Percentiles rank a stretch among this genome's conserved stretches.
phyloP scores from a whole-genome alignment of 2,329 filamentous ascomycete genomes.

The Fusarium sp. region DNA sequence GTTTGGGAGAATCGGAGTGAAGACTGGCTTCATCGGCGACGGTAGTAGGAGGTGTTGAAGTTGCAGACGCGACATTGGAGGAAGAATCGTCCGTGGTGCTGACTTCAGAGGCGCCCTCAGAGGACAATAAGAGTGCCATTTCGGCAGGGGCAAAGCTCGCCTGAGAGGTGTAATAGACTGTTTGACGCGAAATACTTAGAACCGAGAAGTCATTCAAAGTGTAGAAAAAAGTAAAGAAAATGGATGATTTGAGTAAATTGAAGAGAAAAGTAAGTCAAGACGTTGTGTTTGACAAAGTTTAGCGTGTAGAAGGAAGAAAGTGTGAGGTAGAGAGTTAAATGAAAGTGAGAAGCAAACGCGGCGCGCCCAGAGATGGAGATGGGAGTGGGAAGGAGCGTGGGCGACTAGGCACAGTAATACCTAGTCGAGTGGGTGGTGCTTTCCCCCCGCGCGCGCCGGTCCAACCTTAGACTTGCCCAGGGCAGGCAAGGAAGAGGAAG shows the following conservation, averaged over 20 bases:
- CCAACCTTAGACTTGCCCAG: conserved; percentile 29
- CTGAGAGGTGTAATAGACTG: conserved; percentile 11
- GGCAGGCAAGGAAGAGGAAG: conserved; percentile 9
- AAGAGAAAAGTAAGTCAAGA: not conserved
- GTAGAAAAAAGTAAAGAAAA: not conserved
- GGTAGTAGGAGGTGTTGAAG: conserved; percentile 74
- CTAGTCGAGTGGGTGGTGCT: conserved; percentile 30
- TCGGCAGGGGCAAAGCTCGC: conserved; percentile 20
- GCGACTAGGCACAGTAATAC: conserved; percentile 22
- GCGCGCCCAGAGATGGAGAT: conserved; percentile 34
- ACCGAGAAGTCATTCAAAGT: conserved; percentile 15
- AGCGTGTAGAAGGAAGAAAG: not conserved
- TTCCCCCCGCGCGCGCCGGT: conserved; percentile 35
- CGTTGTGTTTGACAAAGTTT: conserved; percentile 6
- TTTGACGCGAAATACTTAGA: conserved; percentile 35
- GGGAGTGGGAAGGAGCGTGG: conserved; percentile 33
- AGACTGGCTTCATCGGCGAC: conserved; percentile 70
- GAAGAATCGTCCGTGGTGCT: conserved; percentile 50
- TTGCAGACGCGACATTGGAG: conserved; percentile 64
- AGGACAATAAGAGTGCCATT: conserved; percentile 47
- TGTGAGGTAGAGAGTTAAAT: conserved; percentile 10
- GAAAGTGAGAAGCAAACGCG: conserved; percentile 34
- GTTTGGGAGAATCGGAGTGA: conserved; percentile 56
- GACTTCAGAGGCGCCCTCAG: conserved; percentile 47
- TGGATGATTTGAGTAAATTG: not conserved